Evolutionary conservation across 257 asterid species (phyloP), one percentile per base, ranked within the genome.

Genomic region (Asclepias syriaca): DNA sequence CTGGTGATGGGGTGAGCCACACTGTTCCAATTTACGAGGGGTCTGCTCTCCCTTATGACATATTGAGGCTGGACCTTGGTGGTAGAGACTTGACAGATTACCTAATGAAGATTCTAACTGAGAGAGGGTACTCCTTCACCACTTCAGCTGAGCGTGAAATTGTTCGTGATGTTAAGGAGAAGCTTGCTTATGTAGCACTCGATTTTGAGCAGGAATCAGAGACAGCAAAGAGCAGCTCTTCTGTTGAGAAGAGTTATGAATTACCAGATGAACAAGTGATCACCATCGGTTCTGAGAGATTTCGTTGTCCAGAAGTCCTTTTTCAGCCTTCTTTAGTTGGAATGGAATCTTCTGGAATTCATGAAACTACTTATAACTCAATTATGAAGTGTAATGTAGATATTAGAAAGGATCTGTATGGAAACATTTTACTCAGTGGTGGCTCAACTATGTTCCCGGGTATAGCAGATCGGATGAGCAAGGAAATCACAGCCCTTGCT

Each of bases 361-460:
- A 81, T 55, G 82, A 81, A 57, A 81, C 89, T 5, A 86, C 87
- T 11, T 88, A 85, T 66, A 83, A 80, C 75, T 85, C 92, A n/a
- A 85, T 87, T 68, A 87, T 82, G 86, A 82, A 76, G 53, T 82
- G 84, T 37, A 84, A 82, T 34, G 86, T 82, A 18, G 84, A 82
- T 65, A 82, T 82, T 72, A 85, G 92, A 77, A 88, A 86, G 87
- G 92, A 88, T 86, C 80, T 86, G 3, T 88, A 86, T 29, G 89
- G 91, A n/a, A 86, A 88, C 72, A 69, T 84, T 9, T 87, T 88
- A 75, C 94, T 85, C 64, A 88, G 94, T 72, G 94, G 94, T 60
- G 94, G 94, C 56, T 84, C 95, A 2, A 88, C 91, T 8, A 88
- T 86, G 95, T 86, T 88, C 79, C 87, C 95, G 5, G 91, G 91